Evolutionary conservation across 2,329 filamentous ascomycete species (phyloP).

Genomic region (Aspergillus candidus): DNA sequence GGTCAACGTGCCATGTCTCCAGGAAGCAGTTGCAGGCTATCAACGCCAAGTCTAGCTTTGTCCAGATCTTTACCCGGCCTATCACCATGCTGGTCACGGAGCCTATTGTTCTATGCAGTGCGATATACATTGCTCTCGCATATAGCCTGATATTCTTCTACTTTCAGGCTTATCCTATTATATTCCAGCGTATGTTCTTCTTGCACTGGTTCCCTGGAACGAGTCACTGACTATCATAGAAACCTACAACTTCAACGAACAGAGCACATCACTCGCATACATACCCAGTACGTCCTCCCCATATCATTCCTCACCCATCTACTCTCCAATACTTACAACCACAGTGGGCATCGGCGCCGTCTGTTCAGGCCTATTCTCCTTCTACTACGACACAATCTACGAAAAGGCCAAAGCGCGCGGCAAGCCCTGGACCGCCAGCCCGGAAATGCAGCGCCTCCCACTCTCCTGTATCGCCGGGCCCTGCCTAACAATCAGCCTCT

Average conservation of each 20-base stretch:
- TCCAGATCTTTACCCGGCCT: constrained; percentile 64
- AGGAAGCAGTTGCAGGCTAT: constrained; percentile 55
- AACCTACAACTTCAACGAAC: constrained; percentile 59
- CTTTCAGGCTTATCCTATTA: constrained; percentile 68
- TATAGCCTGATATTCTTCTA: constrained; percentile 68
- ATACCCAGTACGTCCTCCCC: constrained; percentile 48
- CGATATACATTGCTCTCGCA: constrained; percentile 63
- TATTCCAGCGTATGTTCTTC: constrained; percentile 48
- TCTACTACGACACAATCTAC: constrained; percentile 59
- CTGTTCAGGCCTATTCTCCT: constrained; percentile 56
- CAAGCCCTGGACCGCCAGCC: constrained; percentile 50
- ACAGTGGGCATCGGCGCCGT: constrained; percentile 56
- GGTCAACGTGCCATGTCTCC: constrained; percentile 47
- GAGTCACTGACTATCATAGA: constrained; percentile 17
- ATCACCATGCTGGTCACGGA: constrained; percentile 67
- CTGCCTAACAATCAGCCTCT: constrained; percentile 48
- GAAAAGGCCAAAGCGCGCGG: constrained; percentile 45
- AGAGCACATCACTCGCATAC: constrained; percentile 61
- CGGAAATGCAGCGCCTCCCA: constrained; percentile 63
- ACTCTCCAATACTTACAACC: not conserved
- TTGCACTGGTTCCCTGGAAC: fast-evolving
- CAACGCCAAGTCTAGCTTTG: constrained; percentile 42
- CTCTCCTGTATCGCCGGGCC: constrained; percentile 66
- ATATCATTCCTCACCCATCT: fast-evolving
- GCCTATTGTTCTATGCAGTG: constrained; percentile 65